phyloP scores from a whole-genome alignment of 768 basidiomycete species.

The Filobasidium wieringae region DNA sequence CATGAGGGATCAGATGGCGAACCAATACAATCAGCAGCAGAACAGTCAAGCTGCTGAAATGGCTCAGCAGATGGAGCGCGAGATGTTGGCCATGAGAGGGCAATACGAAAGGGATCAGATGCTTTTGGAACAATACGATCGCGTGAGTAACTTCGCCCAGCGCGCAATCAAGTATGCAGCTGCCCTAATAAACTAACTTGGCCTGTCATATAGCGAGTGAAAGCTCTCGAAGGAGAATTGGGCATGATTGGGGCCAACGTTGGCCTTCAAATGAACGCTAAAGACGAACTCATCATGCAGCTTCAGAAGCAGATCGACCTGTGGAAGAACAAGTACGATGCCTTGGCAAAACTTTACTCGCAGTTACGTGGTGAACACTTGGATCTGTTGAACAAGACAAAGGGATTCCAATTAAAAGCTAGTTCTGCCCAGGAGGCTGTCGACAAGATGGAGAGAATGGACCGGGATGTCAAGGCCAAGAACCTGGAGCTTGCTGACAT shows the following conservation, averaged over 20 bases:
- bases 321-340: slow-evolving; percentile 98
- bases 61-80: slow-evolving; percentile 70
- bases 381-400: slow-evolving; percentile 93
- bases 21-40: slow-evolving; percentile 63
- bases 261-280: slow-evolving; percentile 71
- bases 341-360: slow-evolving; percentile 94
- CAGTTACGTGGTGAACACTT: slow-evolving; percentile 94
- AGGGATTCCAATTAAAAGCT: slow-evolving; percentile 92
- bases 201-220: slow-evolving; percentile 58
- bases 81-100: slow-evolving; percentile 82
- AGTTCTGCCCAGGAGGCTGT: slow-evolving; percentile 97
- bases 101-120: slow-evolving; percentile 98
- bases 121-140: slow-evolving; percentile 92
- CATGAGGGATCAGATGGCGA: slow-evolving; percentile 44
- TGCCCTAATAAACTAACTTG: background rate
- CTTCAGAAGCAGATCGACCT: slow-evolving; percentile 91
- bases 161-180: background rate
- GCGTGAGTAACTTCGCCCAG: slow-evolving; percentile 47
- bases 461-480: slow-evolving; percentile 94
- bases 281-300: slow-evolving; percentile 90
- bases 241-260: slow-evolving; percentile 61
- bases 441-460: slow-evolving; percentile 98
- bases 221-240: slow-evolving; percentile 85
- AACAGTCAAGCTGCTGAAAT: slow-evolving; percentile 61
- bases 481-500: slow-evolving; percentile 96